phyloP scores from a whole-genome alignment of 805 yeast species.

The Metschnikowia gruessii region DNA sequence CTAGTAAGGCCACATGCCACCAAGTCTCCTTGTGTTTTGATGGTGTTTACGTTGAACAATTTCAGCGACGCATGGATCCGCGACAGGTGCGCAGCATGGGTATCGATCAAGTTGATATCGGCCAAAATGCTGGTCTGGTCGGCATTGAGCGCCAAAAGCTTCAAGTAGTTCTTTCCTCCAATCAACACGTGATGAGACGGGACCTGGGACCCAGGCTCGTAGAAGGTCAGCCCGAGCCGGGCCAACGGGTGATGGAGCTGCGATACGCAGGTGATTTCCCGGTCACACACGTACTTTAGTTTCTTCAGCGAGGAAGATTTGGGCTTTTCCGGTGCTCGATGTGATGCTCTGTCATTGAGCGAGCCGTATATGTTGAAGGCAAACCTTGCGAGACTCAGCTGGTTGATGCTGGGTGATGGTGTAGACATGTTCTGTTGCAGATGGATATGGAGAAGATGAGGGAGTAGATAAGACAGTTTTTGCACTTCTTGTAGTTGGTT shows the following conservation, averaged over 20 bases:
- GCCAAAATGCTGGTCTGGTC: slow-evolving; percentile 33
- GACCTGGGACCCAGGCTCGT: slow-evolving; percentile 13
- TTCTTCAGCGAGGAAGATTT: slow-evolving; percentile 9
- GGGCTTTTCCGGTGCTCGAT: slow-evolving; percentile 13
- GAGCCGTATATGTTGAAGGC: slow-evolving; percentile 60
- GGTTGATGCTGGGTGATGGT: slow-evolving; percentile 11
- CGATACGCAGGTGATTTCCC: slow-evolving; percentile 25
- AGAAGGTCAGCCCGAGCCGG: slow-evolving; percentile 10
- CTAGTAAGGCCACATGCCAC: slow-evolving; percentile 42
- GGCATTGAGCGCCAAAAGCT: slow-evolving; percentile 29
- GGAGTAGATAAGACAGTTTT: no score
- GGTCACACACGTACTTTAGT: slow-evolving; percentile 22
- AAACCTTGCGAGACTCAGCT: slow-evolving; percentile 45
- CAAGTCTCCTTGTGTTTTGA: slow-evolving; percentile 31
- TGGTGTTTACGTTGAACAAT: slow-evolving; percentile 38
- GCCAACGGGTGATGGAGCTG: slow-evolving; percentile 25
- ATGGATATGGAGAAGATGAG: background rate
- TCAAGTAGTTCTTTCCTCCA: slow-evolving; percentile 43
- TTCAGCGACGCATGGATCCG: slow-evolving; percentile 19
- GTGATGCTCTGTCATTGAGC: slow-evolving; percentile 22
- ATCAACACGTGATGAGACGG: slow-evolving; percentile 34
- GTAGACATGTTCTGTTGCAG: background rate
- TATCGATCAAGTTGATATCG: slow-evolving; percentile 35
- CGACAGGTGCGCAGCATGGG: slow-evolving; percentile 13
- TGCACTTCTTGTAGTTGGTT: no score